Evolutionary conservation across 176 grass and related monocot genomes (phyloP), one percentile per base, ranked within the genome.

Genomic region (sorghum (Sorghum bicolor)): DNA sequence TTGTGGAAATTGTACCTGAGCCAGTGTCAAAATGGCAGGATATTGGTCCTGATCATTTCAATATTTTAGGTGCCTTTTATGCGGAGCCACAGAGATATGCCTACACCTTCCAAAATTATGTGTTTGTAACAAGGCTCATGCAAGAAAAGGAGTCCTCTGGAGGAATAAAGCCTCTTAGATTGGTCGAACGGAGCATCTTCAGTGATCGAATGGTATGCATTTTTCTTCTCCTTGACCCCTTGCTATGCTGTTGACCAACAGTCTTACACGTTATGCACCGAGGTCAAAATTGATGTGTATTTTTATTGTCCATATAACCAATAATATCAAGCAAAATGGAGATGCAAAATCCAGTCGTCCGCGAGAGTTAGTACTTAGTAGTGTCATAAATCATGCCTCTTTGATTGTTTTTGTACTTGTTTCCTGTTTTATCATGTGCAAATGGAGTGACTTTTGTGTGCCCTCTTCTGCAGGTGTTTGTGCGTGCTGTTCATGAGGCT

Each of bases 41-140:
- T 70, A 64, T 92, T 20, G 93, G 93, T 22, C 88, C 85, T 30
- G 79, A 92, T 32, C 93, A 95, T 84, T 90, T 95, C 72, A 92
- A 95, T 37, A 84, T 95, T 85, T 83, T 95, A 74, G 93, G 82
- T 45, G 79, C 85, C 20, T 92, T 95, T 70, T 90, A 95, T 75
- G 82, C 85, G 25, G 85, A 92, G 37, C 90, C 87, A 37, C 73
- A 92, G 70, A 88, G 88, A 61, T 95, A 95, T 88, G 90, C 87
- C 60, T 92, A 92, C 76, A 94, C 90, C 14, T 94, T 95, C 73
- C 90, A 95, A 55, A 95, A 95, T 73, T 95, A 95, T 77, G 93
- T 95, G 25, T 92, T 92, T 70, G 87, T 92, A 37, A 95, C 93
- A 22, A 88, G 93, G 79, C n/a, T 95, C 38, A 92, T 95, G 90